A percentile compares a stretch with the other conserved stretches of the same genome.
These are phyloP conservation scores for Cantharellus anzutake DNA, from an alignment of 768 basidiomycete species.

Conservation along the genomic window DNA sequence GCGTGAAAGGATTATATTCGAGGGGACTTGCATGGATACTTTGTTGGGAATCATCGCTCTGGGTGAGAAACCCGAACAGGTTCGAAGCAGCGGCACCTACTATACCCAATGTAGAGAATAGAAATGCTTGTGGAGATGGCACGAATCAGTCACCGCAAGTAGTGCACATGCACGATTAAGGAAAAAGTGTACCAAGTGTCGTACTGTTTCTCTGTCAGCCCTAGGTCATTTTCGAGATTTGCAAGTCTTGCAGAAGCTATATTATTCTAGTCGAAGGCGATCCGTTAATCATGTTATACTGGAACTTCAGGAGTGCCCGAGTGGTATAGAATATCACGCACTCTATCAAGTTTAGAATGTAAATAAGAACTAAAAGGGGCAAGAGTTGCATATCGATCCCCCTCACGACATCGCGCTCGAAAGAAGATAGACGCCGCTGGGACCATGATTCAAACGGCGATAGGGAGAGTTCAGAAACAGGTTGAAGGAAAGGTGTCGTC, in stretches of 20 bases:
- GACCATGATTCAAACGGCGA: no score
- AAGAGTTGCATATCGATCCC: background rate
- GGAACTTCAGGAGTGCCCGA: background rate
- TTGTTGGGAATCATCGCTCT: background rate
- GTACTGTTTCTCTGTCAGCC: background rate
- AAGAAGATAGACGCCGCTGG: background rate
- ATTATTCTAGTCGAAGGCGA: background rate
- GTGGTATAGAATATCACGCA: background rate
- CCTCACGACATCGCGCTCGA: background rate
- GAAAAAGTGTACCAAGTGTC: background rate
- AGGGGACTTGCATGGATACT: background rate
- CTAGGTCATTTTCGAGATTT: background rate
- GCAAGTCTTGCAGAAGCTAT: background rate
- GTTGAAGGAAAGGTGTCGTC: no score
- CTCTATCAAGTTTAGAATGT: background rate
- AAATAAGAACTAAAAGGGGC: background rate
- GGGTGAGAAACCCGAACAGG: background rate
- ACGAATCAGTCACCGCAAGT: background rate
- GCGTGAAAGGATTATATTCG: background rate
- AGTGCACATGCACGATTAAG: background rate
- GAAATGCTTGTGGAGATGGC: background rate
- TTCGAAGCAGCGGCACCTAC: background rate
- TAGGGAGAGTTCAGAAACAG: no score
- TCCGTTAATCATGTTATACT: background rate
- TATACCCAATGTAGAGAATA: background rate